phyloP scores from a whole-genome alignment of 2,329 filamentous ascomycete species.

The Venturia effusa region DNA sequence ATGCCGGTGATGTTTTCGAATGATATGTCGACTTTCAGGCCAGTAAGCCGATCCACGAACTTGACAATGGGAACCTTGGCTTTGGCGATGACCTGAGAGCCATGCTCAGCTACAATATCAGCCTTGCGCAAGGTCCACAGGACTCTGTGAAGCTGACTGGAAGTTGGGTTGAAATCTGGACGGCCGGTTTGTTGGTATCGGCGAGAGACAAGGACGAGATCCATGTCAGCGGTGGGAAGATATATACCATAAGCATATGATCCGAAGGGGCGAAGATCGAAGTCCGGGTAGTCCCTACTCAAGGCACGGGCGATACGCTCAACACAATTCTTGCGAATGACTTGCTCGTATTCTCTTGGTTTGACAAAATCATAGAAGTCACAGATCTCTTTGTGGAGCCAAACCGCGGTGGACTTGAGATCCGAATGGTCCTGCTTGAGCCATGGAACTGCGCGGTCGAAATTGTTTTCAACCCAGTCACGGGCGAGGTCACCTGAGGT shows the following conservation, averaged over 20 bases:
- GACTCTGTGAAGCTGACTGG: slow-evolving; percentile 30
- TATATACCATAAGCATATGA: slow-evolving; percentile 79
- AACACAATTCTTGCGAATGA: slow-evolving; percentile 62
- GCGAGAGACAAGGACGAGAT: slow-evolving; percentile 68
- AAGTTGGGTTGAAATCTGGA: slow-evolving; percentile 5
- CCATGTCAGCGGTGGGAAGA: slow-evolving; percentile 79
- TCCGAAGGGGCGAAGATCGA: slow-evolving; percentile 68
- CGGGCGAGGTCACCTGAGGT: slow-evolving; percentile 3
- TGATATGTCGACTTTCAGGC: slow-evolving; percentile 80
- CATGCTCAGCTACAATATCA: slow-evolving; percentile 13
- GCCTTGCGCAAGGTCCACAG: not conserved
- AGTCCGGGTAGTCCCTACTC: slow-evolving; percentile 45
- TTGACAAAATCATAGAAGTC: slow-evolving; percentile 82
- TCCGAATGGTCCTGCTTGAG: slow-evolving; percentile 1
- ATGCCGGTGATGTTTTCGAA: slow-evolving; percentile 87
- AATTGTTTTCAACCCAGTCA: not conserved
- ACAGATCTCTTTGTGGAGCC: slow-evolving; percentile 79
- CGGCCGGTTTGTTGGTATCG: slow-evolving; percentile 8
- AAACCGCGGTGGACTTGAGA: slow-evolving; percentile 22
- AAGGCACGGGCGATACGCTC: slow-evolving; percentile 54
- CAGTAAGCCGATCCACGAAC: slow-evolving; percentile 67
- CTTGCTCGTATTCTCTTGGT: slow-evolving; percentile 66
- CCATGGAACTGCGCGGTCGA: slow-evolving; percentile 3
- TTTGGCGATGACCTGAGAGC: slow-evolving; percentile 54
- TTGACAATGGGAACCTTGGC: slow-evolving; percentile 91